Evolutionary conservation across 2,329 filamentous ascomycete genomes (phyloP).

Genomic region (Xylariaceae sp.): DNA sequence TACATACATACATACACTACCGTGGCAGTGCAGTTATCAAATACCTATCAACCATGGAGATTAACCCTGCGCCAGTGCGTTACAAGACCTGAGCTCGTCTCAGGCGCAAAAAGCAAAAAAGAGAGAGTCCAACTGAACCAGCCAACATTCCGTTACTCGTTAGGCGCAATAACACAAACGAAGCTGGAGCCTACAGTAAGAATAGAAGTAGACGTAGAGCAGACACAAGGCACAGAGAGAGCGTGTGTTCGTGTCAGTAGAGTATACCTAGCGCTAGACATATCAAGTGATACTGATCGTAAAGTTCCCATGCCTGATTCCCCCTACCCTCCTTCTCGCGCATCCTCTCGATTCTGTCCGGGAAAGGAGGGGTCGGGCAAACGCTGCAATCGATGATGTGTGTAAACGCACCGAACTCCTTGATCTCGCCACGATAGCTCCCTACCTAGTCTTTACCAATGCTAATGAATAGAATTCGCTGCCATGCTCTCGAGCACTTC

Average conservation of each 20-base stretch:
- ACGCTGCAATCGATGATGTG: conserved; percentile 4
- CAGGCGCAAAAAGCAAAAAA: not conserved
- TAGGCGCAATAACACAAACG: too few species aligned
- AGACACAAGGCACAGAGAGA: not conserved
- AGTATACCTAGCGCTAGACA: not conserved
- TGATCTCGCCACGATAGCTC: not conserved
- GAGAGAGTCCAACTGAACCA: not conserved
- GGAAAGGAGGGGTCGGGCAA: not conserved
- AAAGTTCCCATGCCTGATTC: not conserved
- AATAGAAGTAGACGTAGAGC: not conserved
- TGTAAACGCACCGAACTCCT: conserved; percentile 4
- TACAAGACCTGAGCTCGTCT: too few species aligned
- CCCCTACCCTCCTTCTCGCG: not conserved
- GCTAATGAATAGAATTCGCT: not conserved
- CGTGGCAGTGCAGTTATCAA: not conserved
- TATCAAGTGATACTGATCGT: not conserved
- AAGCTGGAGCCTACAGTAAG: not conserved
- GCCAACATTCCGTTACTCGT: not conserved
- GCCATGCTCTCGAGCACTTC: not conserved
- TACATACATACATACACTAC: not conserved
- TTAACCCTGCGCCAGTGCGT: too few species aligned
- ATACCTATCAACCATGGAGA: not conserved
- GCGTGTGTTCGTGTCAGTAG: not conserved
- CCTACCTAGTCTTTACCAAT: not conserved
- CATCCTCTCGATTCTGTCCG: not conserved